These are phyloP conservation scores for Fusarium albidum DNA, from an alignment of 2,329 filamentous ascomycete species.

Conservation along the genomic window DNA sequence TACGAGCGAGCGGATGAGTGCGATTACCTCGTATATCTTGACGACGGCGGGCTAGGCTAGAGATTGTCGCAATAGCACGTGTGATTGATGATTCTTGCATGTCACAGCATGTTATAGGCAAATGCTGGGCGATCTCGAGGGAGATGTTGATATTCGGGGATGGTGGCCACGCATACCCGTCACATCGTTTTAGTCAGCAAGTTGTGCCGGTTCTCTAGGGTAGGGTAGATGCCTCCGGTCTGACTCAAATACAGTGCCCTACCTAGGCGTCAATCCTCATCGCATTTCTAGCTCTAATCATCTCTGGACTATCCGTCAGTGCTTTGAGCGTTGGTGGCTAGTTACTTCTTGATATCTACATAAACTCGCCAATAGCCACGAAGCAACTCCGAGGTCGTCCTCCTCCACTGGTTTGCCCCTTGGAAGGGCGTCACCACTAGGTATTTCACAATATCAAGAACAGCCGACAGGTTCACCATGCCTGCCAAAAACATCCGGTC, in stretches of 20 bases:
- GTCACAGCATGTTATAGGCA: no score
- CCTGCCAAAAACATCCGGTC: conserved; percentile 48
- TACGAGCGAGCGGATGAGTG: conserved; percentile 89
- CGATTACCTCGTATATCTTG: conserved; percentile 66
- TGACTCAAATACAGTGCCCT: no score
- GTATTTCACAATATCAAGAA: no score
- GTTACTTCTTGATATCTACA: neutral
- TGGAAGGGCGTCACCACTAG: conserved; percentile 14
- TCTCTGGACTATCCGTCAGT: no score
- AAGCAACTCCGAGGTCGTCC: neutral
- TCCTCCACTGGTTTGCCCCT: conserved; percentile 31
- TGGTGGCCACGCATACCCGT: no score
- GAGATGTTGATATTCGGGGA: neutral
- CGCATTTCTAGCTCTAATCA: no score
- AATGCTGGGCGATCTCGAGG: neutral
- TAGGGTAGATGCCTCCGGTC: no score
- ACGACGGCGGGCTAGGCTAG: conserved; percentile 54
- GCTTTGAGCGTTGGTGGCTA: neutral
- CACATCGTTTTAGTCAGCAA: no score
- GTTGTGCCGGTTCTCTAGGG: no score
- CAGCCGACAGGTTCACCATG: conserved; percentile 4
- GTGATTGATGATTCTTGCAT: conserved; percentile 7
- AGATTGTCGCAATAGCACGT: neutral
- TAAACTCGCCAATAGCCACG: neutral
- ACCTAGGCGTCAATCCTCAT: no score